Percentiles rank a stretch among this genome's conserved stretches.
These are phyloP conservation scores for Pyrenula massariospora DNA, from an alignment of 495 filamentous ascomycete genomes.

Conservation along the genomic window DNA sequence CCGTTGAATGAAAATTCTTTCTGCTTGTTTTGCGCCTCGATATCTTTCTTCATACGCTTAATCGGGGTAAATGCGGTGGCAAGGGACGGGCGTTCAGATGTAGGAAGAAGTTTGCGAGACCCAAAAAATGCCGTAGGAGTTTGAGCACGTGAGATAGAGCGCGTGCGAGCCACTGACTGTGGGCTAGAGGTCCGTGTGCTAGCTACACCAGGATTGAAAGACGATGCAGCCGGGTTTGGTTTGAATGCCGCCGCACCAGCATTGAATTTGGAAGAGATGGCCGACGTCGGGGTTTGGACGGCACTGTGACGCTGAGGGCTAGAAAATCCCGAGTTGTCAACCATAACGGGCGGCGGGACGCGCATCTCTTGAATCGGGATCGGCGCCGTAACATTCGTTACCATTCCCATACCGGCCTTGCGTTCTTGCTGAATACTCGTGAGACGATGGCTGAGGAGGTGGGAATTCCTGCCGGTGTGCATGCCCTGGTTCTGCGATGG, in stretches of 20 bases:
- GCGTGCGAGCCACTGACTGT: constrained; percentile 37
- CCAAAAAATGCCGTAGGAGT: constrained; percentile 42
- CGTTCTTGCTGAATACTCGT: constrained; percentile 44
- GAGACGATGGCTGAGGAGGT: constrained; percentile 41
- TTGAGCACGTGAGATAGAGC: constrained; percentile 37
- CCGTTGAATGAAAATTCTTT: constrained; percentile 49
- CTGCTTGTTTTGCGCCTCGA: constrained; percentile 26
- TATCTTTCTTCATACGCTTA: constrained; percentile 56
- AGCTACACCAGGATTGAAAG: constrained; percentile 61
- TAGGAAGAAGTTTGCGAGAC: constrained; percentile 45
- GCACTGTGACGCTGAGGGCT: constrained; percentile 26
- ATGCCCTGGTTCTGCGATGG: constrained; percentile 25
- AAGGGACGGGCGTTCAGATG: constrained; percentile 46
- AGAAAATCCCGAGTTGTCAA: constrained; percentile 27
- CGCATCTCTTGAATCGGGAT: constrained; percentile 42
- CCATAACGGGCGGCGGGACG: constrained; percentile 35
- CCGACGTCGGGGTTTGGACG: constrained; percentile 35
- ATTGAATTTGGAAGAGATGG: constrained; percentile 59
- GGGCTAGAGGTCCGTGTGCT: constrained; percentile 51
- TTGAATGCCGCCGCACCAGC: constrained; percentile 75
- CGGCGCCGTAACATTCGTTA: constrained; percentile 33
- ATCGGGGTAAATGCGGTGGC: constrained; percentile 61
- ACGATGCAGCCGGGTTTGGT: constrained; percentile 63
- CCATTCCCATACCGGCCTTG: constrained; percentile 30
- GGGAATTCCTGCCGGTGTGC: constrained; percentile 29